A percentile compares a stretch with the other conserved stretches of the same genome.
Evolutionary conservation across 2,329 filamentous ascomycete species (phyloP).

Genomic region (Aureobasidium lini): DNA sequence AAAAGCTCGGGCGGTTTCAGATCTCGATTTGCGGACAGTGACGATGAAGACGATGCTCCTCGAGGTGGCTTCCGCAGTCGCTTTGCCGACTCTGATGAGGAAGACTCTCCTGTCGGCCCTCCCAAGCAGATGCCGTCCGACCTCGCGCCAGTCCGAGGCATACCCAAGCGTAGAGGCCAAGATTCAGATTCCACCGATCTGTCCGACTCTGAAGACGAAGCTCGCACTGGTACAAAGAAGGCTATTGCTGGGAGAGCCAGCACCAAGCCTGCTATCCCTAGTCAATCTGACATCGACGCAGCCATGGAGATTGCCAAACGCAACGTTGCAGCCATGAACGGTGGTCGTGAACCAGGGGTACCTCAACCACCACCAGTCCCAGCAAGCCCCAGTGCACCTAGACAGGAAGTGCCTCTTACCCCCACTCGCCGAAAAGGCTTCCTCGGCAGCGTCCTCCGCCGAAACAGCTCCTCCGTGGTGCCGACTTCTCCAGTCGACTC

Average conservation of each 20-base stretch:
- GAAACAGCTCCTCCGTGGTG: slow-evolving; percentile 23
- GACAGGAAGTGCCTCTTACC: slow-evolving; percentile 4
- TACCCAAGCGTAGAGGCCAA: slow-evolving; percentile 46
- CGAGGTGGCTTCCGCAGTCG: slow-evolving; percentile 35
- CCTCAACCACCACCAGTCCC: slow-evolving; percentile 14
- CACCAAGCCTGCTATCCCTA: slow-evolving; percentile 26
- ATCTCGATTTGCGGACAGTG: slow-evolving; percentile 63
- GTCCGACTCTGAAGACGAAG: slow-evolving; percentile 37
- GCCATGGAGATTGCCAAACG: slow-evolving; percentile 28
- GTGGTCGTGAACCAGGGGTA: slow-evolving; percentile 13
- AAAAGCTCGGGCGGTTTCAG: slow-evolving; percentile 25
- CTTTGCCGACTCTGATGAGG: slow-evolving; percentile 43
- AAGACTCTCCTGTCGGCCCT: slow-evolving; percentile 44
- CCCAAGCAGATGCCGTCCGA: slow-evolving; percentile 27
- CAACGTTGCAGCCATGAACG: slow-evolving; percentile 25
- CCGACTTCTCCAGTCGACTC: slow-evolving; percentile 15
- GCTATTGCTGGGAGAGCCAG: slow-evolving; percentile 37
- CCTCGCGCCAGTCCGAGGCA: slow-evolving; percentile 51
- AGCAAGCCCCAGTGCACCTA: slow-evolving; percentile 20
- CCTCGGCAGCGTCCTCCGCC: slow-evolving; percentile 29
- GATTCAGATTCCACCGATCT: slow-evolving; percentile 52
- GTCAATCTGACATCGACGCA: slow-evolving; percentile 30
- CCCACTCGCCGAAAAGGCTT: slow-evolving; percentile 23
- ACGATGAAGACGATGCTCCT: slow-evolving; percentile 40
- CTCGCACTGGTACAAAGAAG: slow-evolving; percentile 19